phyloP scores from a whole-genome alignment of 805 yeast species.

The Maudiozyma serrabonitensis region DNA sequence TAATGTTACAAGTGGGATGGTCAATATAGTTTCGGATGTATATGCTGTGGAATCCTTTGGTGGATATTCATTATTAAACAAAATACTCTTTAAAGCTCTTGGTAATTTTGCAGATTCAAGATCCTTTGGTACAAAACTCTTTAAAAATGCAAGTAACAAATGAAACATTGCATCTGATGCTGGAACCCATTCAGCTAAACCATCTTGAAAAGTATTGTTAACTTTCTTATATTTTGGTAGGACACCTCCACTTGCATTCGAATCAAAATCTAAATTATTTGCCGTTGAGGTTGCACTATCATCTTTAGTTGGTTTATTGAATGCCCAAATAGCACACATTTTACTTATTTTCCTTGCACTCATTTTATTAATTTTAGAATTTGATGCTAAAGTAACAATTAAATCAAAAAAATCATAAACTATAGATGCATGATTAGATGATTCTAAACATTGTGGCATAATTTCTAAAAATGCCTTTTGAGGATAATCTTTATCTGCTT shows the following conservation, averaged over 20 bases:
- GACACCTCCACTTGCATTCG: background rate
- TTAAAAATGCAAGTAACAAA: conserved; percentile 60
- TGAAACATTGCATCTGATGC: conserved; percentile 85
- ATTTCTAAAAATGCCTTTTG: conserved; percentile 64
- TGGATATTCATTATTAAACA: conserved; percentile 66
- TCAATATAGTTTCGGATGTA: conserved; percentile 35
- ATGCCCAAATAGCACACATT: conserved; percentile 86
- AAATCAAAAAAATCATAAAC: conserved; percentile 82
- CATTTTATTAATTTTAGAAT: conserved; percentile 67
- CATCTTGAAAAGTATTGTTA: conserved; percentile 47
- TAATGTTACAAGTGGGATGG: conserved; percentile 55
- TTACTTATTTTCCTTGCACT: conserved; percentile 73
- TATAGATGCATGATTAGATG: conserved; percentile 83
- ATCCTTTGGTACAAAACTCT: conserved; percentile 67
- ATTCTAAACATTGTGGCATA: conserved; percentile 75
- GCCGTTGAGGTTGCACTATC: conserved; percentile 6
- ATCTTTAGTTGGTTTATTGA: conserved; percentile 30
- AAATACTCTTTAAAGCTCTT: conserved; percentile 50
- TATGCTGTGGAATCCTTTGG: conserved; percentile 41
- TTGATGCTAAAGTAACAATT: conserved; percentile 65
- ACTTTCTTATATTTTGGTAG: conserved; percentile 9
- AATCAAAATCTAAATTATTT: conserved; percentile 22
- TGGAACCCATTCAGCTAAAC: conserved; percentile 66
- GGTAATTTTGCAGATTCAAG: conserved; percentile 46
- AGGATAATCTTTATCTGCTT: conserved; percentile 57